A percentile compares a stretch with the other conserved stretches of the same genome.
These are phyloP conservation scores for Ceratocystis cacaofunesta DNA, from an alignment of 2,329 filamentous ascomycete species.

Conservation along the genomic window DNA sequence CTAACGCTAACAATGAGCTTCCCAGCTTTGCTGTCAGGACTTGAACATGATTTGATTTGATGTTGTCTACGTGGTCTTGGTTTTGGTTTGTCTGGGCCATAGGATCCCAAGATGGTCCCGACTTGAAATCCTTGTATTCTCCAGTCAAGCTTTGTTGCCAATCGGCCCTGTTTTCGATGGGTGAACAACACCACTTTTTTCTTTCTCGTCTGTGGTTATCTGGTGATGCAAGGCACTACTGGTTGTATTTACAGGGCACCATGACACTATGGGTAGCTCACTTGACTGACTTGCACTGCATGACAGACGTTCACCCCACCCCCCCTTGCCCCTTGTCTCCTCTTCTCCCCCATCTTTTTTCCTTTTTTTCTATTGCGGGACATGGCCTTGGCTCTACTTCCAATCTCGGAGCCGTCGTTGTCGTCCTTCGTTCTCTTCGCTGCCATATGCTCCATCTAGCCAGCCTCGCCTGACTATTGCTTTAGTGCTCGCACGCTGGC, in stretches of 20 bases:
- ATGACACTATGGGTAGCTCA: too few species aligned
- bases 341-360: background rate
- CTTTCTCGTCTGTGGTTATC: background rate
- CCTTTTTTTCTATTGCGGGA: too few species aligned
- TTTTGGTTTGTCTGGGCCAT: background rate
- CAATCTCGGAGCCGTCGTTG: background rate
- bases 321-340: background rate
- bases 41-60: background rate
- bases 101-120: background rate
- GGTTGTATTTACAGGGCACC: background rate
- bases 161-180: background rate
- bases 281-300: too few species aligned
- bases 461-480: slow-evolving; percentile 27
- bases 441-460: background rate
- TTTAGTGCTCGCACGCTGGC: background rate
- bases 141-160: slow-evolving; percentile 2
- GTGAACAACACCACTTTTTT: background rate
- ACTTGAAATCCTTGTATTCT: background rate
- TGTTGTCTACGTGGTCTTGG: background rate
- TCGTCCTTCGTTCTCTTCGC: background rate
- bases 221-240: background rate
- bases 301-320: background rate
- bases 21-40: background rate
- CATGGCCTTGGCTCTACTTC: too few species aligned
- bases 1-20: background rate